Percentiles rank a stretch among this genome's conserved stretches.
phyloP scores from a whole-genome alignment of 768 basidiomycete genomes.

The Lactifluus volemus region DNA sequence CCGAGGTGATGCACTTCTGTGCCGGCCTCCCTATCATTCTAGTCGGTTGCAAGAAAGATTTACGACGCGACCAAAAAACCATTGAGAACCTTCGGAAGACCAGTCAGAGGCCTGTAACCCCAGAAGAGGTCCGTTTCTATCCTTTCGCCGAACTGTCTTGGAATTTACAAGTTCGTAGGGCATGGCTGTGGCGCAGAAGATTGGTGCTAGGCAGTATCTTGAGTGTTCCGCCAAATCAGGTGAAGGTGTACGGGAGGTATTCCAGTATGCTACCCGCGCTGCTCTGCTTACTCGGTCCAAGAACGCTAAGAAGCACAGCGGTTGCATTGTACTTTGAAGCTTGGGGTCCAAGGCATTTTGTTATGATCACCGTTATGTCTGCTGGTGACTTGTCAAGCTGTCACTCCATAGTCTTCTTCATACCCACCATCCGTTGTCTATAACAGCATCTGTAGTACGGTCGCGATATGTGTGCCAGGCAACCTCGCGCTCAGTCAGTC shows the following conservation, averaged over 20 bases:
- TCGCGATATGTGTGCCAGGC: constrained; percentile 13
- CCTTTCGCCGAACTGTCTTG: background rate
- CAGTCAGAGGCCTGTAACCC: constrained; percentile 88
- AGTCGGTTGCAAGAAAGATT: constrained; percentile 98
- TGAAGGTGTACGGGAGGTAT: constrained; percentile 96
- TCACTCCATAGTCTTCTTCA: constrained; percentile 26
- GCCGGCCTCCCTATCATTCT: constrained; percentile 90
- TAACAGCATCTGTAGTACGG: constrained; percentile 24
- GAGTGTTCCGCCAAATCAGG: constrained; percentile 96
- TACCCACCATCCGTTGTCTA: constrained; percentile 32
- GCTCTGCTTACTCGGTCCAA: constrained; percentile 63
- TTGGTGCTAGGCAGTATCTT: constrained; percentile 91
- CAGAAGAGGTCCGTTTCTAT: constrained; percentile 63
- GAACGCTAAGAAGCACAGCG: constrained; percentile 30
- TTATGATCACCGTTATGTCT: constrained; percentile 6
- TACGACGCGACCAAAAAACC: constrained; percentile 86
- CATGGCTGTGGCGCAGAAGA: constrained; percentile 92
- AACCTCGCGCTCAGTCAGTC: constrained; percentile 15
- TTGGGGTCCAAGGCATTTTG: background rate
- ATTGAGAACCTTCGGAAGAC: constrained; percentile 93
- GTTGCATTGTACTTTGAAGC: constrained; percentile 38
- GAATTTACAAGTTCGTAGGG: constrained; percentile 43
- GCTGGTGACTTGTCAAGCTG: constrained; percentile 2
- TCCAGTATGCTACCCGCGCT: constrained; percentile 93
- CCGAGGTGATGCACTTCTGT: constrained; percentile 98